phyloP scores from a whole-genome alignment of 2,329 filamentous ascomycete species.

The Epichloe uncinata region DNA sequence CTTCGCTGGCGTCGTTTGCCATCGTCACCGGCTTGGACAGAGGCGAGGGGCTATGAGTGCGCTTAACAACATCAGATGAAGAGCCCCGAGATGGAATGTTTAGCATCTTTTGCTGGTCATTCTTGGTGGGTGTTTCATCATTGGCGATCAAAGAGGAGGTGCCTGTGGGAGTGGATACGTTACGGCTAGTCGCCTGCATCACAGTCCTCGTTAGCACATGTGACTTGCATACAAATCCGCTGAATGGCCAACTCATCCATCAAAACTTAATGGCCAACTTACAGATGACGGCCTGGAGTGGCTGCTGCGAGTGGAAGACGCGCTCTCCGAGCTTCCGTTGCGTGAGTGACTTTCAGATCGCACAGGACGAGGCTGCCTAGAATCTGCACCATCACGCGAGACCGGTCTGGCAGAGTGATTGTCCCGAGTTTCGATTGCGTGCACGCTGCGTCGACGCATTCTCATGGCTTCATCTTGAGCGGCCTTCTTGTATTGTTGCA shows the following conservation, averaged over 20 bases:
- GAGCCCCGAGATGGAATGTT: conserved; percentile 50
- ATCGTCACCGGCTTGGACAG: conserved; percentile 58
- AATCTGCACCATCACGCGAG: conserved; percentile 10
- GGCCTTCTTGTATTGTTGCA: conserved; percentile 44
- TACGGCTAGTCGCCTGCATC: conserved; percentile 47
- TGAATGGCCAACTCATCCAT: conserved; percentile 26
- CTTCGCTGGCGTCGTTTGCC: conserved; percentile 37
- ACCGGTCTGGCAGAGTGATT: conserved; percentile 7
- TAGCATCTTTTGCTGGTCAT: conserved; percentile 41
- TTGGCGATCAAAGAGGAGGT: conserved; percentile 37
- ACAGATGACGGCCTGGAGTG: conserved; percentile 53
- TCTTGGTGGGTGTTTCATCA: conserved; percentile 33
- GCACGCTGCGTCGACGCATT: conserved; percentile 72
- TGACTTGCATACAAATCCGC: conserved; percentile 17
- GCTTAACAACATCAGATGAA: conserved; percentile 52
- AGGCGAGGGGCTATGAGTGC: conserved; percentile 54
- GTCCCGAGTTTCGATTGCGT: conserved; percentile 37
- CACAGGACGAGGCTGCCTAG: conserved; percentile 26
- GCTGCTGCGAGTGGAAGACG: conserved; percentile 43
- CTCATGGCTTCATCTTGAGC: conserved; percentile 58
- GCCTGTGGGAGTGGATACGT: conserved; percentile 35
- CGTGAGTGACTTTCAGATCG: conserved; percentile 22
- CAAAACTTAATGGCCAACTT: conserved; percentile 26
- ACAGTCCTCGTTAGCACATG: conserved; percentile 34
- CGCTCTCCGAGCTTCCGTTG: conserved; percentile 52